These are phyloP conservation scores for Geotrichum histeridarum DNA, from an alignment of 1,139 yeast genomes.

Conservation along the genomic window DNA sequence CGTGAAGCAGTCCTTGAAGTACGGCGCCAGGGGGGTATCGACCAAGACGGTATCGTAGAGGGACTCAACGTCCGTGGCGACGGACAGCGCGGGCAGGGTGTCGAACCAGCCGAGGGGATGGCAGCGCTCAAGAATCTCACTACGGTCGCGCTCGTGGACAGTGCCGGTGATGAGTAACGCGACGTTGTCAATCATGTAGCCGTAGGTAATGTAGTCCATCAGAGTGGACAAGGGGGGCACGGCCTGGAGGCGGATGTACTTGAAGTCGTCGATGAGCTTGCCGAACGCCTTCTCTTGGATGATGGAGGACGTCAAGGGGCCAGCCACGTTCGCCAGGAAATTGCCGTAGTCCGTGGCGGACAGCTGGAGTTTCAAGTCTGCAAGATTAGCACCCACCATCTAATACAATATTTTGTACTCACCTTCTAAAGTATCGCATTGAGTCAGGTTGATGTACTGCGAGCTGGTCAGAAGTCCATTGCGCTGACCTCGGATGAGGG, in stretches of 20 bases:
- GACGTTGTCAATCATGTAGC: constrained; percentile 98
- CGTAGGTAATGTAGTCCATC: constrained; percentile 86
- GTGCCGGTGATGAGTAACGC: constrained; percentile 96
- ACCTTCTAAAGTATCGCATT: constrained; percentile 83
- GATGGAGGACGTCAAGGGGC: constrained; percentile 74
- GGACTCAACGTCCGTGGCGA: constrained; percentile 90
- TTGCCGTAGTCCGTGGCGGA: constrained; percentile 95
- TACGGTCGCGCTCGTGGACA: constrained; percentile 85
- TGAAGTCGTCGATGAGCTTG: constrained; percentile 76
- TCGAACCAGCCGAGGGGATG: constrained; percentile 99
- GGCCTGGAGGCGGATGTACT: constrained; percentile 78
- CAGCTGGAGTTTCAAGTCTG: constrained; percentile 82
- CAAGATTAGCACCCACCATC: neutral
- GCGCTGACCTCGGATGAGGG: constrained; percentile 88
- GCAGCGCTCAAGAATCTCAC: constrained; percentile 81
- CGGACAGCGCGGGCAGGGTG: constrained; percentile 88
- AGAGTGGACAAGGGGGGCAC: constrained; percentile 74
- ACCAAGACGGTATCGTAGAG: constrained; percentile 90
- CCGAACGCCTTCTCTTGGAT: constrained; percentile 74
- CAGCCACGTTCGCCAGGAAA: constrained; percentile 74
- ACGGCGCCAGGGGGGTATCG: constrained; percentile 96
- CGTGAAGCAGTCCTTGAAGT: constrained; percentile 85
- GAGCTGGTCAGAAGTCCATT: constrained; percentile 70
- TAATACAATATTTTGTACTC: too few relatives aligned
- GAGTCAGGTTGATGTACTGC: constrained; percentile 88